phyloP scores from a whole-genome alignment of 805 yeast species.

The Metschnikowia picachoensis region DNA sequence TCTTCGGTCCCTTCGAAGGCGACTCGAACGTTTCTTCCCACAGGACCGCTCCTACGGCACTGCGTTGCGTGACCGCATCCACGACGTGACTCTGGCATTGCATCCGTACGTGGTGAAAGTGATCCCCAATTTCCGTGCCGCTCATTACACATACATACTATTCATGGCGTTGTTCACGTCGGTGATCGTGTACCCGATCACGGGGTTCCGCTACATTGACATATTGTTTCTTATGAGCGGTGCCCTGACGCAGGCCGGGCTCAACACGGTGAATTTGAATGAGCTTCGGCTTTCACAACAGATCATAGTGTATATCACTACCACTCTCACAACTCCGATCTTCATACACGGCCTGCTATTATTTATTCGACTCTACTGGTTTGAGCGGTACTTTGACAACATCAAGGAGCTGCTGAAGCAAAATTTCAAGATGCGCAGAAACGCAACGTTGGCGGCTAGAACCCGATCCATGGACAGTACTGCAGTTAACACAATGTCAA shows the following conservation, averaged over 20 bases:
- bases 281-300: slow-evolving; percentile 73
- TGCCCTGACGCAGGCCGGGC: slow-evolving; percentile 86
- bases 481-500: slow-evolving; percentile 27
- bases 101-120: slow-evolving; percentile 40
- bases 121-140: slow-evolving; percentile 55
- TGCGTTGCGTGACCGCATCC: slow-evolving; percentile 21
- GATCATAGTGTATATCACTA: slow-evolving; percentile 56
- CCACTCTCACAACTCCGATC: slow-evolving; percentile 79
- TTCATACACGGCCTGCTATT: slow-evolving; percentile 78
- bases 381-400: slow-evolving; percentile 79
- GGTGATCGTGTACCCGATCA: slow-evolving; percentile 71
- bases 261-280: slow-evolving; percentile 74
- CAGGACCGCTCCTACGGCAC: slow-evolving; percentile 6
- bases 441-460: slow-evolving; percentile 63
- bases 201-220: slow-evolving; percentile 67
- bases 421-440: slow-evolving; percentile 78
- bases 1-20: background rate
- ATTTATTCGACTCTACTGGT: slow-evolving; percentile 80
- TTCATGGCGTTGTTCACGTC: slow-evolving; percentile 62
- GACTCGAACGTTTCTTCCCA: background rate
- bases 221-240: slow-evolving; percentile 73
- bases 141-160: slow-evolving; percentile 71
- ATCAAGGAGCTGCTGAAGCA: slow-evolving; percentile 74
- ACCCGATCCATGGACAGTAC: slow-evolving; percentile 32
- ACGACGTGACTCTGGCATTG: slow-evolving; percentile 30